Base-by-base conservation (phyloP, 768 basidiomycete species). In the Kwoniella bestiolae region DNA sequence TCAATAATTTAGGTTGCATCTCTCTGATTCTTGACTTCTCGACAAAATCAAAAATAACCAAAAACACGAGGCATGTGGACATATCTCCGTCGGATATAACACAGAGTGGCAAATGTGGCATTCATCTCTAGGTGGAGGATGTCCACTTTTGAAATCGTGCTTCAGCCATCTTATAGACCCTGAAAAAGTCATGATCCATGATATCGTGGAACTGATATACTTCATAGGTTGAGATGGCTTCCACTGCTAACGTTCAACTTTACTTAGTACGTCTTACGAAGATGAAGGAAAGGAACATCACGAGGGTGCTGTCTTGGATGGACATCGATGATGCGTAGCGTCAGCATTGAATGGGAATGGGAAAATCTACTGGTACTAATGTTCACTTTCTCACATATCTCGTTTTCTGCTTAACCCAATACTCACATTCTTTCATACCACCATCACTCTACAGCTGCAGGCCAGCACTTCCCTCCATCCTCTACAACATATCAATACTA, bases 51-150 rank as follows among this genome's bases (percentile, higher is more conserved):
- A 31, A 56, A 55, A 46, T 23, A 38, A 6, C 50, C 26, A 53
- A 56, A 58, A 61, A 51, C 60, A 61, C 60, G 62, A 55, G 52
- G 60, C 29, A 23, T 45, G 56, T 47, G 25, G 12, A 21, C 18
- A 49, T 56, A 65, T 41, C 50, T 44, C 60, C 60, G 60, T 11
- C 34, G 60, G 49, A 50, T 53, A 52, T 38, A 44, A 34, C 28
- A 31, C 5, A 9, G 35, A 57, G 63, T 65, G 56, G 63, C 63
- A 58, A 65, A 65, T 34, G 50, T 53, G 63, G 63, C 63, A 64
- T 16, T 11, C 28, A 25, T 51, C 4, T 5, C 14, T n/a, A 29
- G 18, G 63, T 64, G 63, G 63, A 64, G 53, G 55, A 44, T 8
- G 63, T 57, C 56, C 63, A 64, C 49, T n/a, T 28, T 26, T 23